A percentile compares a stretch with the other conserved stretches of the same genome.
Conservation (phyloP, 768 basidiomycete genomes). For the Auricularia sp. region DNA sequence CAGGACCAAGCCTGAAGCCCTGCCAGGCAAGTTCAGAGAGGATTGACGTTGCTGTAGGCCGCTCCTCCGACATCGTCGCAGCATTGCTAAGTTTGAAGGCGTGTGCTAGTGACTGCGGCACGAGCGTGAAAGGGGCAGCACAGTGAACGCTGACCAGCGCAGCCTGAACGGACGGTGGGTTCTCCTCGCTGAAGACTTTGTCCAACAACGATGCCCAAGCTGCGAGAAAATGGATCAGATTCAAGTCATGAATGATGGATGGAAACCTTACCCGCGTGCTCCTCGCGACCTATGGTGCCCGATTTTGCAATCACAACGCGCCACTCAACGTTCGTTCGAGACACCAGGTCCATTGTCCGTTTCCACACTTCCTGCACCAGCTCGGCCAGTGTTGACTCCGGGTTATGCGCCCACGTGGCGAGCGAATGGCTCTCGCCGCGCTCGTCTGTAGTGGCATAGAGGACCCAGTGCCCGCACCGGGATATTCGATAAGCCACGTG, state of each 20-base stretch:
- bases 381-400: conserved; percentile 1
- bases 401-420: conserved; percentile 62
- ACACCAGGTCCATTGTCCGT: conserved; percentile 52
- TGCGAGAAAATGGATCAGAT: conserved; percentile 19
- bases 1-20: not conserved
- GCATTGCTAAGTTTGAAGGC: not conserved
- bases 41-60: conserved; percentile 1
- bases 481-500: conserved; percentile 69
- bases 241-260: not conserved
- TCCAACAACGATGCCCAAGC: conserved; percentile 56
- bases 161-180: conserved; percentile 40
- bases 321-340: conserved; percentile 69
- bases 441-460: conserved; percentile 67
- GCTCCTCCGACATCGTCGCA: not conserved
- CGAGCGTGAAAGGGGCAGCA: conserved; percentile 49
- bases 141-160: conserved; percentile 50
- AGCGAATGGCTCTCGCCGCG: conserved; percentile 46
- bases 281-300: conserved; percentile 46
- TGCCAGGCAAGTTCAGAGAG: conserved; percentile 7
- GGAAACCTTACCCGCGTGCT: conserved; percentile 50
- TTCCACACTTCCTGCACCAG: conserved; percentile 47
- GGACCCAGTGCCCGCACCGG: conserved; percentile 62
- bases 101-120: conserved; percentile 10
- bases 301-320: conserved; percentile 61
- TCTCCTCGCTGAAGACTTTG: conserved; percentile 12